Percentiles rank a stretch among this genome's conserved stretches.
Conservation (phyloP, 2,329 filamentous ascomycete genomes). For the Colletotrichum filicis region DNA sequence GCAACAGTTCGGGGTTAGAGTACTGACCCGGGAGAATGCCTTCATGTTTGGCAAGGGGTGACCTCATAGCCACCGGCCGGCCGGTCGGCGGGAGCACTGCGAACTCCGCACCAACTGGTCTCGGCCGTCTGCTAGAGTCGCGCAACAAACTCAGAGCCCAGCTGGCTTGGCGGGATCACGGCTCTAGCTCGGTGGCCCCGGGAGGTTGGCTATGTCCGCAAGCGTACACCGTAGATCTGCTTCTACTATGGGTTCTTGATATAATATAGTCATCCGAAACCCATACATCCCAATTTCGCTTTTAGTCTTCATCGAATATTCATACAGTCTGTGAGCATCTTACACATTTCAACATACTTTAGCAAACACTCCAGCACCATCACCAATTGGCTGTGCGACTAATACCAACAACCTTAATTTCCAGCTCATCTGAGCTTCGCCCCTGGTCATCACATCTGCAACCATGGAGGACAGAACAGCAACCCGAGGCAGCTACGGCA, state of each 20-base stretch:
- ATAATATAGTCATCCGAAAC: conserved; percentile 17
- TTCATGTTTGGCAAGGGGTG: conserved; percentile 6
- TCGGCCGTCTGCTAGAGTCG: neutral
- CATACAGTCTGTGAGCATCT: neutral
- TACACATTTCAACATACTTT: neutral
- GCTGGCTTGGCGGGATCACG: conserved; percentile 1
- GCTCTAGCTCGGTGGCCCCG: conserved; percentile 10
- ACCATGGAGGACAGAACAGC: conserved; percentile 11
- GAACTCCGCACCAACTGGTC: conserved; percentile 18
- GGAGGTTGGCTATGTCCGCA: conserved; percentile 18
- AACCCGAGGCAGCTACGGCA: conserved; percentile 10
- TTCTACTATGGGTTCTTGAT: neutral
- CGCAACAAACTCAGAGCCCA: neutral
- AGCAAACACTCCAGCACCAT: no score
- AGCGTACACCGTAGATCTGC: neutral
- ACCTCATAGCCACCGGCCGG: conserved; percentile 27
- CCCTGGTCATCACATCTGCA: neutral
- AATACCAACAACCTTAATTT: neutral
- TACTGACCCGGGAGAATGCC: neutral
- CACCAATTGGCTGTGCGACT: neutral
- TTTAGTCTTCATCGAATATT: neutral
- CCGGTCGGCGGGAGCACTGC: conserved; percentile 19
- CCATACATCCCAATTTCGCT: neutral
- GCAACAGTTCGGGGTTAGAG: neutral
- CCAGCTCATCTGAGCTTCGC: conserved; percentile 17